These are phyloP conservation scores for Schizophyllum commune DNA, from an alignment of 1,284 basidiomycete species.

Conservation along the genomic window DNA sequence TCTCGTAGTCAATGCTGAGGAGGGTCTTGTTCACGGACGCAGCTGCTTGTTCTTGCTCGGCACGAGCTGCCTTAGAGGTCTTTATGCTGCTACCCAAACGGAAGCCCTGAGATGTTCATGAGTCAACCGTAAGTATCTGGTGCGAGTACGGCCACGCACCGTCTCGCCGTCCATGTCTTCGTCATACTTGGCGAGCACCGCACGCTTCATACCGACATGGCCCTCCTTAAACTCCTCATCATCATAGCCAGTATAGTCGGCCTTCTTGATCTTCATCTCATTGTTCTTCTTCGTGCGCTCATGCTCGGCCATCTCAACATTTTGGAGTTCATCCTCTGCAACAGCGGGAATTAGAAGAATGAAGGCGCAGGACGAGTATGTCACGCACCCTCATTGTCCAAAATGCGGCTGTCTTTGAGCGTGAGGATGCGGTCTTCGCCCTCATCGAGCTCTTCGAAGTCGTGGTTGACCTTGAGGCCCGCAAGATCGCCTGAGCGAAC, in stretches of 20 bases:
- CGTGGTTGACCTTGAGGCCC: constrained; percentile 94
- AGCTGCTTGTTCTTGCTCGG: constrained; percentile 40
- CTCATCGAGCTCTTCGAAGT: constrained; percentile 84
- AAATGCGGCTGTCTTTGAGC: constrained; percentile 88
- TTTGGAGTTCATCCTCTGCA: constrained; percentile 94
- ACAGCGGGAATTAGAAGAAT: not conserved
- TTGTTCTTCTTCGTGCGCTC: constrained; percentile 73
- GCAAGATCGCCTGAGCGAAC: constrained; percentile 68
- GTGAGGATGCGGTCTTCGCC: constrained; percentile 95
- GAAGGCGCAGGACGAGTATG: no score
- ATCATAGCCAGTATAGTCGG: constrained; percentile 92
- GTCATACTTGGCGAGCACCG: constrained; percentile 93
- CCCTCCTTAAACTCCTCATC: constrained; percentile 86
- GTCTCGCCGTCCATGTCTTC: constrained; percentile 76
- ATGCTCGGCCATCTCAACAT: constrained; percentile 85
- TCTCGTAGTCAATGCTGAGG: constrained; percentile 86
- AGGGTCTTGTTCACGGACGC: constrained; percentile 72
- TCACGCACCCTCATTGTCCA: constrained; percentile 92
- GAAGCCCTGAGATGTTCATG: constrained; percentile 52
- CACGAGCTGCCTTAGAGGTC: constrained; percentile 28
- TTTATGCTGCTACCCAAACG: constrained; percentile 58
- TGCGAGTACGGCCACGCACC: constrained; percentile 31
- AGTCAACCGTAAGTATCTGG: not conserved
- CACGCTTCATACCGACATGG: constrained; percentile 68
- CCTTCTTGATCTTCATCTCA: constrained; percentile 84